phyloP scores from a whole-genome alignment of 495 filamentous ascomycete species.

The Penicillium roqueforti region DNA sequence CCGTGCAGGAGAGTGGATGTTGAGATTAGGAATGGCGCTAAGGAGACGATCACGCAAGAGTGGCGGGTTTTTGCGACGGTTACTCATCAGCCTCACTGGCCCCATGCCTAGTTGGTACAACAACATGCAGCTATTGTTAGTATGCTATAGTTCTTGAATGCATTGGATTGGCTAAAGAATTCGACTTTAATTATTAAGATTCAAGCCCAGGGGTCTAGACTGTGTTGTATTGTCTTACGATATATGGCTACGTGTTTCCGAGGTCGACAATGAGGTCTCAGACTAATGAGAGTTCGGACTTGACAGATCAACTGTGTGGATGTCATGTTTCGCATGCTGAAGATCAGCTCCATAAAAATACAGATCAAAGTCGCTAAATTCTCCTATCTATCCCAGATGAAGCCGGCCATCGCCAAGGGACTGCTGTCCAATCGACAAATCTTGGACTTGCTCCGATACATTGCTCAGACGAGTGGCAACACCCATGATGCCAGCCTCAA shows the following conservation, averaged over 20 bases:
- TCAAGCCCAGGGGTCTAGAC: background rate
- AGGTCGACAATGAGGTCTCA: background rate
- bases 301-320: background rate
- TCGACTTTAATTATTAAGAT: too few relatives aligned
- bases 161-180: too few relatives aligned
- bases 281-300: background rate
- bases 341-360: constrained; percentile 7
- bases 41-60: constrained; percentile 35
- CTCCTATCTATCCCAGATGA: constrained; percentile 10
- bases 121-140: too few relatives aligned
- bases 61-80: constrained; percentile 19
- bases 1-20: constrained; percentile 15
- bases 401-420: constrained; percentile 29
- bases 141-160: too few relatives aligned
- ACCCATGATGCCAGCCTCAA: constrained; percentile 72
- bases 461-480: constrained; percentile 68
- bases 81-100: background rate
- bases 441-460: constrained; percentile 66
- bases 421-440: constrained; percentile 55
- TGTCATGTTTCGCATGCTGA: constrained; percentile 11
- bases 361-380: constrained; percentile 1
- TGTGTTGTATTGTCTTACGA: background rate
- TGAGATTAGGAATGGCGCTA: constrained; percentile 22
- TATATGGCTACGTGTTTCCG: background rate
- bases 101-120: too few relatives aligned